Evolutionary conservation across 129 eudicot genomes (phyloP).

Genomic region (Tagetes patula): DNA sequence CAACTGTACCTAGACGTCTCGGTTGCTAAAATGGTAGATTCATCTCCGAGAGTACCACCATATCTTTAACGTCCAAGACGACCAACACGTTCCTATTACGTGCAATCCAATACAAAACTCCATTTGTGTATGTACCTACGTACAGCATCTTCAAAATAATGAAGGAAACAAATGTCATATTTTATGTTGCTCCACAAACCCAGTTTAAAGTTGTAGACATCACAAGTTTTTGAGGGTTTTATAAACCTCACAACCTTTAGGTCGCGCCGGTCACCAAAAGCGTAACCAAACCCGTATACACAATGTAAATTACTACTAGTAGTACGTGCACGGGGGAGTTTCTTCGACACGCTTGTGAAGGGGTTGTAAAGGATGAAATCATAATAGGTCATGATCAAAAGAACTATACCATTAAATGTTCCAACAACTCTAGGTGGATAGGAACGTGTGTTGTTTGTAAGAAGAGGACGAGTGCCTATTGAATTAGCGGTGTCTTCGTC

Average conservation of each 20-base stretch:
- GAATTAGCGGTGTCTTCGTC: not conserved
- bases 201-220: not conserved
- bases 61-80: slow-evolving; percentile 14
- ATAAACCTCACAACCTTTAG: slow-evolving; percentile 5
- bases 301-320: too few species aligned
- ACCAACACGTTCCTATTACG: not conserved
- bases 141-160: not conserved
- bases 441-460: not conserved
- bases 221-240: not conserved
- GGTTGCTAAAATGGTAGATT: not conserved
- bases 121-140: slow-evolving; percentile 5
- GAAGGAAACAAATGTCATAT: not conserved
- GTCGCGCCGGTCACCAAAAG: slow-evolving; percentile 1
- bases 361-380: slow-evolving; percentile 16
- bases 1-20: not conserved
- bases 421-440: not conserved
- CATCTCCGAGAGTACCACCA: slow-evolving; percentile 4
- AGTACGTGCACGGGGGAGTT: not conserved
- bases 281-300: not conserved
- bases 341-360: not conserved
- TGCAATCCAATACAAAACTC: slow-evolving; percentile 11
- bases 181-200: slow-evolving; percentile 2
- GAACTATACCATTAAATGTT: slow-evolving; percentile 9
- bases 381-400: not conserved
- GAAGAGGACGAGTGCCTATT: not conserved